Evolutionary conservation across 2,329 filamentous ascomycete genomes (phyloP), one percentile per base, ranked within the genome.

Genomic region (Apiospora malaysiana): DNA sequence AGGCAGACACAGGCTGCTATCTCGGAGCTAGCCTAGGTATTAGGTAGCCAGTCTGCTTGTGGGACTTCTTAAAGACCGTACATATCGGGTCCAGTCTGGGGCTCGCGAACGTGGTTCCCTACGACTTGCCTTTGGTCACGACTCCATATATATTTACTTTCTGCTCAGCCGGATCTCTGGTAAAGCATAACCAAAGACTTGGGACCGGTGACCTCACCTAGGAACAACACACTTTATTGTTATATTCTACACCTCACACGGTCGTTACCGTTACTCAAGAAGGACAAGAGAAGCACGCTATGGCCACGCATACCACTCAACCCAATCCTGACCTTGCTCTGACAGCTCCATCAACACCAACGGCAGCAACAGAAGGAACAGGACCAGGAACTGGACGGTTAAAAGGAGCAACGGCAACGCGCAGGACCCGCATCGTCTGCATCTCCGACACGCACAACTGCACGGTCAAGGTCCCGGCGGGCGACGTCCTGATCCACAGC

Each of bases 381-480:
- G 32, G 32, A 6, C 3, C 32, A 32, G 32, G 32, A 32, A 32
- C 32, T n/a, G n/a, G n/a, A 32, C 32, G 6, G n/a, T n/a, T n/a
- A 32, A 32, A 6, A 32, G 32, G 32, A 32, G 32, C 32, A 32
- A 32, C 6, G 6, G 6, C 32, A 32, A 32, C 32, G 12, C 80
- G 85, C 69, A 82, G 86, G 73, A 90, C 91, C 7, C 87, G 92
- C 72, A 87, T 94, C 71, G 91, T 94, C 69, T 94, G 92, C 81
- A 86, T 94, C 70, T 93, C 92, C 4, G 93, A 95, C 81, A 94
- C 92, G 1, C 92, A 94, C 80, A 93, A 93, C 78, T 86, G 84
- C 74, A 85, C 85, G 2, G 84, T 88, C 75, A 91, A 89, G 75
- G 85, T 94, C 0, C 92, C 93, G 0, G 86, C 85, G 27, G 93